These are phyloP conservation scores for Neonectria punicea DNA, from an alignment of 2,329 filamentous ascomycete species.

Conservation along the genomic window DNA sequence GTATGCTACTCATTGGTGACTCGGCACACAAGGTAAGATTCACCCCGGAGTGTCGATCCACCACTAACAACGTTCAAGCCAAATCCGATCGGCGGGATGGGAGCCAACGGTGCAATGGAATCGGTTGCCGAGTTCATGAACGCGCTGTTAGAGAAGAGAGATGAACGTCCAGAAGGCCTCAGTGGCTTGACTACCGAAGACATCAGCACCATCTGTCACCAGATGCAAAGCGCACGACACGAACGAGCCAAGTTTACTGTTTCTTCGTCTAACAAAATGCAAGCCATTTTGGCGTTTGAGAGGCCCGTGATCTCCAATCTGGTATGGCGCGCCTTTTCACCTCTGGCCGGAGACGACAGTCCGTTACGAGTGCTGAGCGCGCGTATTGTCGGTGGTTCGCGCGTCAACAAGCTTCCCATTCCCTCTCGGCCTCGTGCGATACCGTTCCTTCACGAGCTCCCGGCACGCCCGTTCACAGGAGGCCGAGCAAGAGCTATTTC, in stretches of 20 bases:
- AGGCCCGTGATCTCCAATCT: conserved; percentile 1
- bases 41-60: not conserved
- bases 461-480: not conserved
- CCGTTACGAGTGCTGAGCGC: not conserved
- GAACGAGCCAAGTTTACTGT: conserved; percentile 2
- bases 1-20: conserved; percentile 54
- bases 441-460: conserved; percentile 2
- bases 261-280: not conserved
- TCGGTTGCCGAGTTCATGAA: conserved; percentile 24
- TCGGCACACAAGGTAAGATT: conserved; percentile 48
- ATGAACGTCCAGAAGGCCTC: conserved; percentile 13
- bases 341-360: not conserved
- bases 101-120: conserved; percentile 44
- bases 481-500: not conserved
- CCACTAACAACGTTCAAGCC: conserved; percentile 24
- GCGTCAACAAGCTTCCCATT: not conserved
- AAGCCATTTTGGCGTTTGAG: conserved; percentile 6
- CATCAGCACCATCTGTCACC: conserved; percentile 17
- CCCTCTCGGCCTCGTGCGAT: not conserved
- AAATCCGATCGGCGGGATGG: conserved; percentile 42
- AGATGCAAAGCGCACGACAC: conserved; percentile 35
- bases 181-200: conserved; percentile 12
- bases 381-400: not conserved
- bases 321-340: not conserved
- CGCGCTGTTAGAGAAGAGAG: conserved; percentile 3